These are phyloP conservation scores for Gaeumannomyces sp. DNA, from an alignment of 2,329 filamentous ascomycete genomes.

Conservation along the genomic window DNA sequence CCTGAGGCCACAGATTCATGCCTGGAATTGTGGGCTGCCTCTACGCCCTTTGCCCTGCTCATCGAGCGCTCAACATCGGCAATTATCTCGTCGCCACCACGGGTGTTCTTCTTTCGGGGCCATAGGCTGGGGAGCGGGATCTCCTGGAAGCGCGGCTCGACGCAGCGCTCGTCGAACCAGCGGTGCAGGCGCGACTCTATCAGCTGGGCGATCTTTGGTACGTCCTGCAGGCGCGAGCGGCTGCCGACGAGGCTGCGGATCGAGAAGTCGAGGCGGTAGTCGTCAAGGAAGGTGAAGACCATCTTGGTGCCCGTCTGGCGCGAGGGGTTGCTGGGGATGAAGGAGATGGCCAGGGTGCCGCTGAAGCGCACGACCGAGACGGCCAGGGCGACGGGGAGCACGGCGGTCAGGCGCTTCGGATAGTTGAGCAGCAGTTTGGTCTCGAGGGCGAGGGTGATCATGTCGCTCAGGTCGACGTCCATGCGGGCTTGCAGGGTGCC, in stretches of 20 bases:
- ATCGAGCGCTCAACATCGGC: slow-evolving; percentile 41
- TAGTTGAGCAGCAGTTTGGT: slow-evolving; percentile 94
- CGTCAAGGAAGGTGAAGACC: slow-evolving; percentile 88
- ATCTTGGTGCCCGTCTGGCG: slow-evolving; percentile 77
- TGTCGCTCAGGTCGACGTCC: slow-evolving; percentile 95
- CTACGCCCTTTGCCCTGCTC: slow-evolving; percentile 49
- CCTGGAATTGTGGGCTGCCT: slow-evolving; percentile 43
- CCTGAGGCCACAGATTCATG: slow-evolving; percentile 41
- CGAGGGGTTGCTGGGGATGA: slow-evolving; percentile 69
- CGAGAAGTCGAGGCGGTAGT: slow-evolving; percentile 78
- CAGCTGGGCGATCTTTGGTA: slow-evolving; percentile 81
- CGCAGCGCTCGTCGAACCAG: slow-evolving; percentile 83
- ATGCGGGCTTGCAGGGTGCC: slow-evolving; percentile 85
- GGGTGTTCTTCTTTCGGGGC: slow-evolving; percentile 78
- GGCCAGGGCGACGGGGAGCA: slow-evolving; percentile 84
- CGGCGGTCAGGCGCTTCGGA: slow-evolving; percentile 79
- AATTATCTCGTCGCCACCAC: slow-evolving; percentile 53
- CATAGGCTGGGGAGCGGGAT: slow-evolving; percentile 77
- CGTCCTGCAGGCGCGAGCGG: slow-evolving; percentile 73
- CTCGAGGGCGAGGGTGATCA: slow-evolving; percentile 90
- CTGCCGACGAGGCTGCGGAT: slow-evolving; percentile 74
- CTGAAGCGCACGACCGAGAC: slow-evolving; percentile 93
- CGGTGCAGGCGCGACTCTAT: slow-evolving; percentile 73
- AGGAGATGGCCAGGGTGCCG: slow-evolving; percentile 87
- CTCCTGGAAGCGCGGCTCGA: slow-evolving; percentile 81